A percentile compares a stretch with the other conserved stretches of the same genome.
Evolutionary conservation across 2,329 filamentous ascomycete genomes (phyloP).

Genomic region (Dothiorella sarmentorum): DNA sequence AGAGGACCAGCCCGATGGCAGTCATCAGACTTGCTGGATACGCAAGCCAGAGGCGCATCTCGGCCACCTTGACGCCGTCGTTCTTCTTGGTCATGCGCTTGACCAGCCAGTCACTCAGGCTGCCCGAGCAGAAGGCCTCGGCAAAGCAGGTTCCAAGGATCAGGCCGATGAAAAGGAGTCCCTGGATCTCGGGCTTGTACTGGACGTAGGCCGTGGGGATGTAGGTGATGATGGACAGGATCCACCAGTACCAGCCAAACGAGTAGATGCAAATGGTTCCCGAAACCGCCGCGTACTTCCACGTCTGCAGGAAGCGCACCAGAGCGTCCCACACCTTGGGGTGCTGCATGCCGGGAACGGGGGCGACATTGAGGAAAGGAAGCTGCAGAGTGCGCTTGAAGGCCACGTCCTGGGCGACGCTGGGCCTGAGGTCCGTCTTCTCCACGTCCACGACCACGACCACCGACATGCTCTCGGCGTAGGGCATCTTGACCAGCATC

Average conservation of each 20-base stretch:
- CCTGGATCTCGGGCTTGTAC: conserved; percentile 50
- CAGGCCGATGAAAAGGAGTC: conserved; percentile 53
- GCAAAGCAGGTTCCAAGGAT: conserved; percentile 52
- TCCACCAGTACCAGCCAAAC: conserved; percentile 58
- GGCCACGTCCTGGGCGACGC: conserved; percentile 20
- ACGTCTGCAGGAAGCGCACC: conserved; percentile 47
- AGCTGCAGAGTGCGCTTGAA: conserved; percentile 43
- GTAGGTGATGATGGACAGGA: conserved; percentile 52
- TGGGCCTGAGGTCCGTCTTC: conserved; percentile 23
- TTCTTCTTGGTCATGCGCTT: conserved; percentile 45
- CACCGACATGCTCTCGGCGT: conserved; percentile 26
- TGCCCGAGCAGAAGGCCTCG: conserved; percentile 52
- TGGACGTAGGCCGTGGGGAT: conserved; percentile 51
- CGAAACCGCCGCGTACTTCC: conserved; percentile 45
- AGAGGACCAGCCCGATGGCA: conserved; percentile 50
- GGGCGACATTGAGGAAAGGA: conserved; percentile 44
- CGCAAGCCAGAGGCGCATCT: conserved; percentile 56
- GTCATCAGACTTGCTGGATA: conserved; percentile 52
- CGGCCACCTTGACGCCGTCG: conserved; percentile 43
- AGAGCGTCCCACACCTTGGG: conserved; percentile 48
- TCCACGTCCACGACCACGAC: conserved; percentile 18
- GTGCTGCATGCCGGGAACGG: conserved; percentile 51
- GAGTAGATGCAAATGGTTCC: conserved; percentile 49
- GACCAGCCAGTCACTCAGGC: conserved; percentile 53
- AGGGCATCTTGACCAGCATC: conserved; percentile 44